Evolutionary conservation across 768 basidiomycete species (phyloP), one percentile per base, ranked within the genome.

Genomic region (Rhizopogon vinicolor): DNA sequence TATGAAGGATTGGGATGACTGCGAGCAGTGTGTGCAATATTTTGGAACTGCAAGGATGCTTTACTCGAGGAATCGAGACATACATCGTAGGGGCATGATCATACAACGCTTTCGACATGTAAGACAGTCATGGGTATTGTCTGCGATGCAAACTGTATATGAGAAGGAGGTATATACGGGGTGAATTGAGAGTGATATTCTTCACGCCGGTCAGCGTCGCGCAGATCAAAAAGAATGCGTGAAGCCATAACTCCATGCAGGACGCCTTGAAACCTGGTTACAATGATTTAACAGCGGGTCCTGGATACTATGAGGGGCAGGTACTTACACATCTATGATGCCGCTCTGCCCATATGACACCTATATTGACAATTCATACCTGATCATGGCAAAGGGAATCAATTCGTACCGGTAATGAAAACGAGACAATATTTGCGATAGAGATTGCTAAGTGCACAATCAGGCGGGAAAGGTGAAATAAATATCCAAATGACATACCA

Each of bases 231-330:
- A 2, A 59, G 56, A 39, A 59, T 58, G 19, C 58, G 51, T 5
- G 58, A 57, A 10, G 58, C 58, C 52, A 59, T 49, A 14, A 58
- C 56, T 10, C 58, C 41, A 14, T 59, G 58, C 19, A 59, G 33
- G 28, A 57, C 50, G 16, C 44, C 52, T 57, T 59, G 56, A 18
- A 59, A 53, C 14, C 58, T 57, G n/a, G 37, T 35, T 41, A 19
- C 14, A 14, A 16, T 6, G 12, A 10, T 28, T n/a, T 13, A 52
- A 16, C 13, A 12, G 33, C 41, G 19, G 31, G 25, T 8, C 16
- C 18, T 16, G 7, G 35, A n/a, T 9, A 45, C 35, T 9, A 45
- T 28, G 22, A 43, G 28, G 16, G 19, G n/a, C 35, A 40, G 45
- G 3, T 5, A 45, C 58, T 57, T 45, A 59, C 58, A 55, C 51